Evolutionary conservation across 441 rosid species (phyloP).

Genomic region (Bruguiera hainesii): DNA sequence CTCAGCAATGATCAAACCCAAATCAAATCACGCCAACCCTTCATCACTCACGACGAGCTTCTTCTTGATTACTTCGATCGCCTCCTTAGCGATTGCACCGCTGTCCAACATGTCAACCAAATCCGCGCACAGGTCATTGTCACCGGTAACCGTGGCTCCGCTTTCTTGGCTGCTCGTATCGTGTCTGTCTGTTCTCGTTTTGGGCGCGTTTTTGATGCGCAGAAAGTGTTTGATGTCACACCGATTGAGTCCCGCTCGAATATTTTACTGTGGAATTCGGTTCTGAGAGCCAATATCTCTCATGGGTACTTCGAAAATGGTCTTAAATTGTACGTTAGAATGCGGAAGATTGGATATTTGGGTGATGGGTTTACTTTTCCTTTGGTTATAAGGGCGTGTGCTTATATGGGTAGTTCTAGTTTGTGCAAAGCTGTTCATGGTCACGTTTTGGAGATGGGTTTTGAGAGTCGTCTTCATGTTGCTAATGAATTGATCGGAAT

Average conservation of each 20-base stretch:
- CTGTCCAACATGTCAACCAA: slow-evolving; percentile 36
- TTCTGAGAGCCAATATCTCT: slow-evolving; percentile 46
- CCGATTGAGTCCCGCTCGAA: slow-evolving; percentile 34
- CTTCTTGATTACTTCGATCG: slow-evolving; percentile 30
- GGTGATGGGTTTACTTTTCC: slow-evolving; percentile 61
- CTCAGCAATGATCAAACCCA: slow-evolving; percentile 4
- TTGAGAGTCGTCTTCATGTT: slow-evolving; percentile 41
- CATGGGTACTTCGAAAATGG: slow-evolving; percentile 35
- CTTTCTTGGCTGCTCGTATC: slow-evolving; percentile 49
- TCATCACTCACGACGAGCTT: slow-evolving; percentile 16
- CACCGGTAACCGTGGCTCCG: slow-evolving; percentile 32
- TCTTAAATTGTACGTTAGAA: slow-evolving; percentile 39
- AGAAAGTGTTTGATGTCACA: slow-evolving; percentile 42
- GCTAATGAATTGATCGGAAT: slow-evolving; percentile 58
- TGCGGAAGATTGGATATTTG: slow-evolving; percentile 43
- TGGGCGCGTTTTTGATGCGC: slow-evolving; percentile 39
- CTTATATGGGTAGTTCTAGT: slow-evolving; percentile 23
- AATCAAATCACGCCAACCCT: slow-evolving; percentile 9
- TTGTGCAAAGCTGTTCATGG: slow-evolving; percentile 40
- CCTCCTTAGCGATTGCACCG: slow-evolving; percentile 39
- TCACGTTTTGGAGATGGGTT: slow-evolving; percentile 45
- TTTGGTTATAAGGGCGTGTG: slow-evolving; percentile 46
- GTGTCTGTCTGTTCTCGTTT: slow-evolving; percentile 46
- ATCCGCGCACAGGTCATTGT: slow-evolving; percentile 39
- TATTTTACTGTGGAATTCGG: slow-evolving; percentile 52